Evolutionary conservation across 176 grass and related monocot genomes (phyloP).

Genomic region (Bromus sterilis): DNA sequence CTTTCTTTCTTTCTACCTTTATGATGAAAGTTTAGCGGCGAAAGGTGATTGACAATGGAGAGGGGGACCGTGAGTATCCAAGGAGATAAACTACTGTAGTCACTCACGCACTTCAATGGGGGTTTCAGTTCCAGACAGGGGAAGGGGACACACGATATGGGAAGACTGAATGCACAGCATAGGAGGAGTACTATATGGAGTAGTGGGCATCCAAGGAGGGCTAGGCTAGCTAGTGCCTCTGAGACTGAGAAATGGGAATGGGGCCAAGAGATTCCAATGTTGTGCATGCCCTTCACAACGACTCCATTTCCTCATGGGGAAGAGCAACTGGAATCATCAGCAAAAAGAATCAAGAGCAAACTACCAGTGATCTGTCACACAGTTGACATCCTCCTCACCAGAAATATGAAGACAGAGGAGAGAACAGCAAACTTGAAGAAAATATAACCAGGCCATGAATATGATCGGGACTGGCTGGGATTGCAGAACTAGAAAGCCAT

Average conservation of each 20-base stretch:
- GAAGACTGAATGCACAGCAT: not conserved
- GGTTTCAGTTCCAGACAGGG: not conserved
- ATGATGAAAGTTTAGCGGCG: not conserved
- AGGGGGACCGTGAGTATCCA: constrained; percentile 25
- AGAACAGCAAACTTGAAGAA: not conserved
- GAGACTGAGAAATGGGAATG: not conserved
- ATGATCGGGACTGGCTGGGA: not conserved
- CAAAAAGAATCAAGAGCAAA: not conserved
- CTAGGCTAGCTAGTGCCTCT: not conserved
- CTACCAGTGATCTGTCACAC: not conserved
- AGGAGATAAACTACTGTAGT: not conserved
- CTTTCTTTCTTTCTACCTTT: constrained; percentile 8
- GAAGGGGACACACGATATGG: not conserved
- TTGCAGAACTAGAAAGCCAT: not conserved
- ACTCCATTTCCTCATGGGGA: not conserved
- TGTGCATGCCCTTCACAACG: not conserved
- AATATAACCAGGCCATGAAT: not conserved
- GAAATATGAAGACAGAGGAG: not conserved
- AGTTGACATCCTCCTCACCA: not conserved
- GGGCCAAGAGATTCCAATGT: not conserved
- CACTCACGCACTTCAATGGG: not conserved
- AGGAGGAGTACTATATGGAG: not conserved
- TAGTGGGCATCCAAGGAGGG: not conserved
- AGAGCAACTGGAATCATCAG: not conserved
- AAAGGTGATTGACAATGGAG: constrained; percentile 18